Base-by-base conservation (phyloP, 176 grass and related monocot species). In the Aegilops speltoides region DNA sequence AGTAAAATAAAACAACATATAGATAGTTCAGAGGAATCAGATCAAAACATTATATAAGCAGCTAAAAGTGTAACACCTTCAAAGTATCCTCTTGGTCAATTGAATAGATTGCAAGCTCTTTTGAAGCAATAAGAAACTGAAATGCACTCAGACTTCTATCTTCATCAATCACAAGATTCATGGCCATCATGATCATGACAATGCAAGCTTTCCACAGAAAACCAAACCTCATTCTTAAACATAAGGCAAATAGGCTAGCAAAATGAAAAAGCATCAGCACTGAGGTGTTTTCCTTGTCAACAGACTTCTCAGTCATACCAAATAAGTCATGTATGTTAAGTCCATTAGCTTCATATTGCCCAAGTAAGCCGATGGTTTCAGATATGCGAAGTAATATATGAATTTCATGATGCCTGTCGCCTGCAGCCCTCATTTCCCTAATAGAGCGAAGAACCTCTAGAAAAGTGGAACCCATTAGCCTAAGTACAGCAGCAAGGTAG, bases 141-240 rank as follows among this genome's bases (percentile, higher is more conserved):
- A 90, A 87, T 54, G 38, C 38, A 80, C 54, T 71, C 28, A 78
- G 26, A 71, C 7, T 71, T 79, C 11, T 19, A 25, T 79, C 80
- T 89, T 93, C 80, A 82, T 60, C 48, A 89, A 90, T n/a, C 41
- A 88, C 17, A 85, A 95, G 84, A 87, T 89, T 93, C 68, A 86
- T 76, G 63, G 85, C 23, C n/a, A 65, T 82, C 61, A 91, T 92
- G 70, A 95, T 91, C 88, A 95, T 89, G 45, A 91, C 43, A 91
- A 91, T 89, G 67, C 93, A 92, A 19, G 86, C 66, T 40, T 82
- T 93, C 88, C 76, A 92, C 17, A 95, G 23, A 79, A 93, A 87
- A 28, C 61, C 84, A 91, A 93, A 50, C 31, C 76, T 87, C 54
- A 64, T 79, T n/a, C 80, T 79, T n/a, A 89, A 79, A 93, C 88